Evolutionary conservation across 2,329 filamentous ascomycete species (phyloP).

Genomic region (Dactylonectria macrodidyma): DNA sequence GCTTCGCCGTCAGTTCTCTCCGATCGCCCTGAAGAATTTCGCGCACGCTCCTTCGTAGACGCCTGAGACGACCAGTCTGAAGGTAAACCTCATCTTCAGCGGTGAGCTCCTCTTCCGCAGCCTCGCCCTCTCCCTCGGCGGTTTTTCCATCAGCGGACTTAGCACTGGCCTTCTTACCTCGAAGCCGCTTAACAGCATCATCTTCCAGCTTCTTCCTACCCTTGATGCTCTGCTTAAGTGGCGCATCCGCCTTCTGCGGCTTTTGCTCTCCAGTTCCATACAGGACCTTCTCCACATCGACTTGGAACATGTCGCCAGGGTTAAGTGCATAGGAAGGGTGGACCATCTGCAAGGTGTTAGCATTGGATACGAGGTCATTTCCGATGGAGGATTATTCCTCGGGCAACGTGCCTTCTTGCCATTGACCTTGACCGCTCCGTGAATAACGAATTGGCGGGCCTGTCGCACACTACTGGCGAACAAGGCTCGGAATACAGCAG

Average conservation of each 20-base stretch:
- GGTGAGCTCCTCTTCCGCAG: conserved; percentile 44
- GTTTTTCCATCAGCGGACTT: conserved; percentile 40
- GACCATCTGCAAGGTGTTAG: conserved; percentile 75
- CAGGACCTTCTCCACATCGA: conserved; percentile 90
- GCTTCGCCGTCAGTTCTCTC: conserved; percentile 72
- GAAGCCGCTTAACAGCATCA: conserved; percentile 41
- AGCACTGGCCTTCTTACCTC: conserved; percentile 29
- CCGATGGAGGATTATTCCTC: not conserved
- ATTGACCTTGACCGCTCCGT: conserved; percentile 95
- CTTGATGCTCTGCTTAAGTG: conserved; percentile 46
- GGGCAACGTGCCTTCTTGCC: conserved; percentile 83
- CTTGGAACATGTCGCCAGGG: conserved; percentile 98
- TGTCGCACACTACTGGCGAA: conserved; percentile 96
- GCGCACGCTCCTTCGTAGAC: conserved; percentile 52
- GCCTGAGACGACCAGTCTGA: conserved; percentile 46
- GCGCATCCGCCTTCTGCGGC: conserved; percentile 50
- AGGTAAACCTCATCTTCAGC: conserved; percentile 44
- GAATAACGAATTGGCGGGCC: conserved; percentile 93
- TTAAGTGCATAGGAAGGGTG: conserved; percentile 95
- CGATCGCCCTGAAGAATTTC: conserved; percentile 60
- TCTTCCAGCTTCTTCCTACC: conserved; percentile 48
- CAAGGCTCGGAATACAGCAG: conserved; percentile 92
- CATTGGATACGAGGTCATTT: not conserved
- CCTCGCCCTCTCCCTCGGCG: conserved; percentile 36
- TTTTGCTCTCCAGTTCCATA: conserved; percentile 87